Evolutionary conservation across 2,329 filamentous ascomycete species (phyloP).

Genomic region (Hypoxylon sp.): DNA sequence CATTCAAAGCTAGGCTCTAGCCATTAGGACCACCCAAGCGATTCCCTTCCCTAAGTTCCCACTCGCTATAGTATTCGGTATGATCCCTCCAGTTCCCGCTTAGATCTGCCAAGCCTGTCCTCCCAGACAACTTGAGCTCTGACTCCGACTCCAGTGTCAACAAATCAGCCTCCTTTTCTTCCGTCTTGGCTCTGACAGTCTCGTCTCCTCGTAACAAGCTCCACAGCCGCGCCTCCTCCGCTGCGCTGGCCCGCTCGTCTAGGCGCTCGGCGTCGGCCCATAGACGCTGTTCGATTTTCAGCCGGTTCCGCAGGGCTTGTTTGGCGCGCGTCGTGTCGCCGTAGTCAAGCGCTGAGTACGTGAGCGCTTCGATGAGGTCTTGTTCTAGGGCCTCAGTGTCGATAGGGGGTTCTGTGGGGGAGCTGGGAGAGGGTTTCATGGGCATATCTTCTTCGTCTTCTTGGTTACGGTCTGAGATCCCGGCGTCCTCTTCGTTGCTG

Average conservation of each 20-base stretch:
- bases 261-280: conserved; percentile 47
- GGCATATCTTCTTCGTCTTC: conserved; percentile 8
- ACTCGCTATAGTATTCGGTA: conserved; percentile 42
- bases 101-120: conserved; percentile 12
- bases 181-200: neutral
- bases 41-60: conserved; percentile 29
- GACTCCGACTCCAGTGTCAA: neutral
- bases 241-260: conserved; percentile 41
- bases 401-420: conserved; percentile 12
- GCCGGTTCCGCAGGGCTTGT: conserved; percentile 36
- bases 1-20: neutral
- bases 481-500: neutral
- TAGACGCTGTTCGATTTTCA: conserved; percentile 48
- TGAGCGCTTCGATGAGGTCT: conserved; percentile 50
- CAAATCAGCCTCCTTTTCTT: neutral
- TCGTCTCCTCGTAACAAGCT: conserved; percentile 38
- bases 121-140: neutral
- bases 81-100: conserved; percentile 40
- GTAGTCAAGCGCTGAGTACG: conserved; percentile 41
- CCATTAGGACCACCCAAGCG: neutral
- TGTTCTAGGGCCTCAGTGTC: conserved; percentile 30
- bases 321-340: conserved; percentile 37
- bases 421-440: neutral
- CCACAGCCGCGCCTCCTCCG: conserved; percentile 51
- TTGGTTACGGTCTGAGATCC: neutral